Evolutionary conservation across 345 rosid species (phyloP).

Genomic region (Durio zibethinus): DNA sequence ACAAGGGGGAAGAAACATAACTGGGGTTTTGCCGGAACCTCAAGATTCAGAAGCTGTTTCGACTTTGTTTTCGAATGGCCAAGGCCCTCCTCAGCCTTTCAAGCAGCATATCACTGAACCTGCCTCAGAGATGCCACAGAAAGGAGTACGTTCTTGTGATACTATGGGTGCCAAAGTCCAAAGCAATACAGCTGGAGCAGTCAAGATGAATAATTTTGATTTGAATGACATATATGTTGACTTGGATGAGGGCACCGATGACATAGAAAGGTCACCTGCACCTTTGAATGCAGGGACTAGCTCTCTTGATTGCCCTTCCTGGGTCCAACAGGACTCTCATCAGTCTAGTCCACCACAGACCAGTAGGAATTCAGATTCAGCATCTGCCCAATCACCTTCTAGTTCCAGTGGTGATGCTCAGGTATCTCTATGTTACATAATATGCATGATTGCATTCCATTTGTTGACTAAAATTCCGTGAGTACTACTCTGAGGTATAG

Average conservation of each 20-base stretch:
- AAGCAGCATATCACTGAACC: slow-evolving; percentile 40
- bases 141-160: slow-evolving; percentile 31
- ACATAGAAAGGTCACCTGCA: slow-evolving; percentile 66
- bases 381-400: slow-evolving; percentile 94
- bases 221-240: slow-evolving; percentile 82
- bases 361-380: slow-evolving; percentile 94
- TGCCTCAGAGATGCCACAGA: slow-evolving; percentile 39
- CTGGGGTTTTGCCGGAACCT: slow-evolving; percentile 66
- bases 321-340: slow-evolving; percentile 74
- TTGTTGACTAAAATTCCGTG: neutral
- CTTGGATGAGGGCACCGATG: slow-evolving; percentile 77
- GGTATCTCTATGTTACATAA: slow-evolving; percentile 38
- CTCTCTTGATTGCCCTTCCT: slow-evolving; percentile 79
- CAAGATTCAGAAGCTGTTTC: slow-evolving; percentile 50
- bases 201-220: slow-evolving; percentile 82
- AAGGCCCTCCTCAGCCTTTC: slow-evolving; percentile 38
- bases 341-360: slow-evolving; percentile 98
- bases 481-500: neutral
- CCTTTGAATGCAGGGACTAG: slow-evolving; percentile 54
- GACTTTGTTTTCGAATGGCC: slow-evolving; percentile 49
- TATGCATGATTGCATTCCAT: neutral
- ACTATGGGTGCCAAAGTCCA: slow-evolving; percentile 36
- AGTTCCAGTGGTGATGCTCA: slow-evolving; percentile 90
- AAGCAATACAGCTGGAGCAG: slow-evolving; percentile 43
- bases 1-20: slow-evolving; percentile 52